Evolutionary conservation across 2,329 filamentous ascomycete species (phyloP), one percentile per base, ranked within the genome.

Genomic region (Fusarium sp.): DNA sequence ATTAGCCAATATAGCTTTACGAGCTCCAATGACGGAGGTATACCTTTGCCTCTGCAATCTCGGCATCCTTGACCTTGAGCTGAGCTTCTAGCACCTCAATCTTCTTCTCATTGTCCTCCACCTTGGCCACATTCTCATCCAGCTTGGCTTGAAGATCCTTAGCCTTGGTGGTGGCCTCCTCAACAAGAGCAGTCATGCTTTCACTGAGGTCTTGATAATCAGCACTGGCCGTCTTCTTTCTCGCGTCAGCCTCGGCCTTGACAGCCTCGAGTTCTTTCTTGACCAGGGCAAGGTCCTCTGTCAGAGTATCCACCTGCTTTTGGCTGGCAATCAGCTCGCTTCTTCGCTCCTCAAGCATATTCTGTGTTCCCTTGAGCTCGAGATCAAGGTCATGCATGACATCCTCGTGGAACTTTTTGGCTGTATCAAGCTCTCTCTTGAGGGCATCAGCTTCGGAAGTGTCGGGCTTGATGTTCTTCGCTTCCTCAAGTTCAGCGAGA

Each of bases 121-220:
- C 78, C 75, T 85, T 82, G 60, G 64, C 70, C 20, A 79, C 80
- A 59, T 86, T 78, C 38, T 83, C 83, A 17, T 85, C 81, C 48
- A 87, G 80, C 80, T 85, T 83, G 60, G 84, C 81, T 77, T 88
- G 84, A 48, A 84, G 81, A 20, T 83, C 83, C 84, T 85, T 87
- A 54, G 84, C 83, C 80, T 85, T 88, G 74, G 78, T 83, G 73
- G 86, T 84, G 55, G 87, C 86, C 74, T 90, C 88, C 76, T 90
- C 88, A 4, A 90, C 83, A 57, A 91, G 81, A 71, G 86, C 80
- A 7, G 86, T 89, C 82, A 91, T 84, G 66, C 86, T 89, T 55
- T 91, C 88, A 76, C 89, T 87, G 81, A 91, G 86, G 69, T 90
- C 88, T 76, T 87, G 85, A 79, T 89, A 90, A 77, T 90, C 88